Percentiles rank a stretch among this genome's conserved stretches.
These are phyloP conservation scores for Xerophyta viscosa DNA, from an alignment of 106 monocot species.

Conservation along the genomic window DNA sequence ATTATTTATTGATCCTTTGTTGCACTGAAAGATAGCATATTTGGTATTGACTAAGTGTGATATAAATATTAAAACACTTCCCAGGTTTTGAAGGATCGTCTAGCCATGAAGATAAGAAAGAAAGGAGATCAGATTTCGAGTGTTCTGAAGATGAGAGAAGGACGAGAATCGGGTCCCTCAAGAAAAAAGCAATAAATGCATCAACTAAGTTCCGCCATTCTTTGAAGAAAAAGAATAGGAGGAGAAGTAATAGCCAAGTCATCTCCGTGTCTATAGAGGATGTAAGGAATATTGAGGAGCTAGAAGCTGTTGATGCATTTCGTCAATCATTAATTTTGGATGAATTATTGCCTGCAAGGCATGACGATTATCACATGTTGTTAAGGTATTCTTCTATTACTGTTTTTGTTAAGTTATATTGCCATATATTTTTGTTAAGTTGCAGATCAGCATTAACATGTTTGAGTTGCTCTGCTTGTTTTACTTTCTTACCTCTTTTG, in stretches of 20 bases:
- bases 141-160: conserved; percentile 59
- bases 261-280: conserved; percentile 54
- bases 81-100: conserved; percentile 49
- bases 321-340: conserved; percentile 46
- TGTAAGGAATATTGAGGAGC: conserved; percentile 46
- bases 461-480: too few species aligned
- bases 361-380: conserved; percentile 64
- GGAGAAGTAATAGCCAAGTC: conserved; percentile 29
- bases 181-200: conserved; percentile 55
- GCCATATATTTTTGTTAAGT: background rate
- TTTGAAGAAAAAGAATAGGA: conserved; percentile 42
- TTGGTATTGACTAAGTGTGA: too few species aligned
- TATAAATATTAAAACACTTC: background rate
- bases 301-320: conserved; percentile 61
- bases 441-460: too few species aligned
- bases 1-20: too few species aligned
- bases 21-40: too few species aligned
- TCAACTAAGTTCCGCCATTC: conserved; percentile 52
- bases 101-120: conserved; percentile 33
- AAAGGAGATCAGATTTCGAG: conserved; percentile 48
- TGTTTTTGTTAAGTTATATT: background rate
- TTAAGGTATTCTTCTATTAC: conserved; percentile 24
- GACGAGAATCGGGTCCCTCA: conserved; percentile 39
- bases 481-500: too few species aligned
- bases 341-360: conserved; percentile 41